Base-by-base conservation (phyloP, 305 asterid genomes). In the Ilex paraguariensis region DNA sequence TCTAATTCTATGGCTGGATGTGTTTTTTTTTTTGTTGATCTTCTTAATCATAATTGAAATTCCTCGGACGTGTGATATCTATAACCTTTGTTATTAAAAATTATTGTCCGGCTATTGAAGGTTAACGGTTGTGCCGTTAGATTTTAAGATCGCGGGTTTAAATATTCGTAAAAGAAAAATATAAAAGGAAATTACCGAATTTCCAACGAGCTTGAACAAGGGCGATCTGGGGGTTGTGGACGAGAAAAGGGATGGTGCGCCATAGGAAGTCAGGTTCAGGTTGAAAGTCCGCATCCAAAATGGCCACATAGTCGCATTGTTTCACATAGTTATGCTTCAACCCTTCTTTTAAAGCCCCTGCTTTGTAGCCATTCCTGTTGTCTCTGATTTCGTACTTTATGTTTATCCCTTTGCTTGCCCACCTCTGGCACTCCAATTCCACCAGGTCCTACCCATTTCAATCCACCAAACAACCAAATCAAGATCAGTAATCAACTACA, bases 171-270 rank as follows among this genome's bases (percentile, higher is more conserved):
- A 21, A 21, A 21, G 1, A 21, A 21, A 21, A 21, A 21, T 21
- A 21, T 21, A 21, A 21, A 21, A 1, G 28, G n/a, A 6, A 57
- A 17, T 49, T 87, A 89, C 98, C 98, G 13, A 83, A 91, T 76
- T 87, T 85, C 98, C 97, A 91, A 0, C 98, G 92, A 64, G 95
- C 88, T 68, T 91, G 97, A 10, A 88, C 91, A 57, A 91, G 98
- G 65, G 78, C 96, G 36, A 91, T 83, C 33, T 83, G 73, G 4
- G 91, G 86, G 52, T 91, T 89, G 76, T 85, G 97, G 30, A 79
- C 82, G 0, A 91, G 76, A 59, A 74, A 91, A 5, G 98, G 96
- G 33, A 87, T 75, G 0, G 96, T 81, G 16, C 70, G 84, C 91
- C 91, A 79, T 3, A 91, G 86, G 49, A 88, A 91, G 66, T 91